Conservation (phyloP, 306 rosid species). For the Ormosia emarginata region DNA sequence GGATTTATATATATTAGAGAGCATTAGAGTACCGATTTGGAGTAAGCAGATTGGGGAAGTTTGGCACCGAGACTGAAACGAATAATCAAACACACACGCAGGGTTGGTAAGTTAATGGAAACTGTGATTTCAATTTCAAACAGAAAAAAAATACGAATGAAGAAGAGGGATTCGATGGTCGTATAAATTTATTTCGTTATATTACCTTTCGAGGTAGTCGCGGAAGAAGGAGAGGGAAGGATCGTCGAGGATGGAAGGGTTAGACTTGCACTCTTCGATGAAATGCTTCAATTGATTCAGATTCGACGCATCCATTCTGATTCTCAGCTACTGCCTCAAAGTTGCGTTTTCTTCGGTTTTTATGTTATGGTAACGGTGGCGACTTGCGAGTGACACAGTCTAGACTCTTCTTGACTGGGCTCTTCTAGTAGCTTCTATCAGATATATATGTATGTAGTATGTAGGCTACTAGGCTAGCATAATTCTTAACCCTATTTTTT, state of each 20-base stretch:
- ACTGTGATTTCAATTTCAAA: not conserved
- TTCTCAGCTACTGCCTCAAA: not conserved
- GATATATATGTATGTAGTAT: not conserved
- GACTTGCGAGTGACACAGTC: not conserved
- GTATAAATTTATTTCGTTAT: not conserved
- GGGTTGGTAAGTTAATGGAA: not conserved
- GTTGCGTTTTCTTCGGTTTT: not conserved
- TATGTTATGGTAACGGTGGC: no score
- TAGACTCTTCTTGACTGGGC: not conserved
- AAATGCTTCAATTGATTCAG: constrained; percentile 63
- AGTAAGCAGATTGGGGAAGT: constrained; percentile 48
- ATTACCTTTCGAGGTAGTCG: constrained; percentile 74
- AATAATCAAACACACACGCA: not conserved
- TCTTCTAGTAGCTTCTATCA: constrained; percentile 13
- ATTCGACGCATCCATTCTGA: constrained; percentile 65
- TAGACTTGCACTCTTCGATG: constrained; percentile 72
- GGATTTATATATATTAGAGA: not conserved
- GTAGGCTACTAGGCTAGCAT: no score
- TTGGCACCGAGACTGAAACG: constrained; percentile 64
- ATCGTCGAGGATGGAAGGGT: constrained; percentile 68
- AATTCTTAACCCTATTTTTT: no score
- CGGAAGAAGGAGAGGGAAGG: constrained; percentile 93
- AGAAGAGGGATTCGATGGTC: not conserved
- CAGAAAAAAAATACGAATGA: no score
- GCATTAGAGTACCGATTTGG: constrained; percentile 54